Evolutionary conservation across 2,329 filamentous ascomycete species (phyloP), one percentile per base, ranked within the genome.

Genomic region (Colletotrichum truncatum): DNA sequence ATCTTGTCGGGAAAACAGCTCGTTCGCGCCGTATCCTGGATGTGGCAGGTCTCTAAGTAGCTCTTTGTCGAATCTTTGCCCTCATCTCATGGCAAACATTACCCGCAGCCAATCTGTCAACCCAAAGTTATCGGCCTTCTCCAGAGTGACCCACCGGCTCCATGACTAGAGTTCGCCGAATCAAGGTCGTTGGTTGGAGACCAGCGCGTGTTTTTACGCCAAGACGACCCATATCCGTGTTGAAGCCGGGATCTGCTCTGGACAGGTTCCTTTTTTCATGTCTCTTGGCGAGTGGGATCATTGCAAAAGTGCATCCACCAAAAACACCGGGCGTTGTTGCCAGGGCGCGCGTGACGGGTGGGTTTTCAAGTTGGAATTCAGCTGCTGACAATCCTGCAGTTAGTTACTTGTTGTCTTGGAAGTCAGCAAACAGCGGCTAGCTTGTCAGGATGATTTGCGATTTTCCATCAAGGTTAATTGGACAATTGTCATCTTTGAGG

Each of bases 251-350:
- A 16, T 7, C n/a, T 30, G 18, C n/a, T 25, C 11, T 52, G 4
- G 39, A 6, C 26, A 28, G 21, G 30, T 57, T n/a, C 39, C 53
- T 57, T 18, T 36, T 39, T 8, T 30, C 6, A 25, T 16, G 4
- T 48, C 41, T 4, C 59, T 57, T 48, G 41, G 32, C 52, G 6
- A 7, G 51, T 49, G 59, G 52, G 58, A 56, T 57, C 58, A 56
- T 34, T 18, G 11, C 16, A 49, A 57, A 57, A 34, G 32, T 41
- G 11, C 49, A 18, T 18, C 32, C 26, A 6, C 28, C 41, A 12
- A 30, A 14, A 30, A 34, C 18, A 11, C 11, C 39, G 18, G 39
- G 18, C 36, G n/a, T 30, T 11, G 14, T 28, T 34, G 28, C 39
- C 28, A 26, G 39, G 18, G 45, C 21, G 14, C 36, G 26, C 45